Base-by-base conservation (phyloP, 345 rosid species). In the Diplotaxis tenuifolia region DNA sequence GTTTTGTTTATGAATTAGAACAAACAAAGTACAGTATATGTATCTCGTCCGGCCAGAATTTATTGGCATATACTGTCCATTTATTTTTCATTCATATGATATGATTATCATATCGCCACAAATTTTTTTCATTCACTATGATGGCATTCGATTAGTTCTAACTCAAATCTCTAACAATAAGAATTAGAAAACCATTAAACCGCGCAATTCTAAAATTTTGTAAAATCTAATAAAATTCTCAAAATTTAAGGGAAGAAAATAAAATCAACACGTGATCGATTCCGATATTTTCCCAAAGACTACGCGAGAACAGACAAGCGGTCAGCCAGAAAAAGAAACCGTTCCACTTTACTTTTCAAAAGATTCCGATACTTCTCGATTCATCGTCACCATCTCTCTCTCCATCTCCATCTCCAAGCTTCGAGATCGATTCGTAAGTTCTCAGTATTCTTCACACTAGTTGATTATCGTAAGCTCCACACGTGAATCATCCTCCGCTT, bases 381-480 rank as follows among this genome's bases (percentile, higher is more conserved):
- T 32, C 65, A 65, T 65, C 65, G 9, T 54, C 65, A 29, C 71
- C 63, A 25, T 21, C 52, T 49, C 56, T 76, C 62, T 59, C 67
- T 56, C 42, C 19, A 9, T n/a, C n/a, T 59, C 15, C 52, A n/a
- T 56, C 62, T 61, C 32, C 28, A 23, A 65, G 64, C 61, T 10
- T 72, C 61, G 20, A 9, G 21, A 21, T 58, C 27, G 62, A 59
- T 64, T 58, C 73, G 65, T 49, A 65, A 76, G 20, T 22, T 27
- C 45, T 45, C 32, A 25, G n/a, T 22, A 6, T 53, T 65, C 72
- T 32, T 19, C 56, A 8, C 67, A 55, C 62, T 16, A 54, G 12
- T 23, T 12, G 55, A 23, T 59, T 34, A 55, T 34, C 20, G 20
- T 81, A 47, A 69, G 60, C 21, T 65, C 72, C 62, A 62, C 79